These are phyloP conservation scores for Monilinia vaccinii-corymbosi DNA, from an alignment of 2,329 filamentous ascomycete species.

Conservation along the genomic window DNA sequence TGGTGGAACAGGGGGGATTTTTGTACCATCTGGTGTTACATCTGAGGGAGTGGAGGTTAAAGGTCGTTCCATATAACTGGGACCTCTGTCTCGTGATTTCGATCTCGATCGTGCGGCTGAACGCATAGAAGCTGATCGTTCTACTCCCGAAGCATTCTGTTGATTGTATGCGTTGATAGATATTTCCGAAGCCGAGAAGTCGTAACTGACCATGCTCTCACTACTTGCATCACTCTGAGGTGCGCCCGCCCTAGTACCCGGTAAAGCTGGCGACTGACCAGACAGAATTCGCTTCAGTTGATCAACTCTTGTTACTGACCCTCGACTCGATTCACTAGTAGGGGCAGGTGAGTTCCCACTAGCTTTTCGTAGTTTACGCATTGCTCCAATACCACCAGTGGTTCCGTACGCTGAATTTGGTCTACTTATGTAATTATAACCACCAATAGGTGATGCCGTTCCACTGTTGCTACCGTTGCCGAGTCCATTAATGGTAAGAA, in stretches of 20 bases:
- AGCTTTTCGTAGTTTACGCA: slow-evolving; percentile 42
- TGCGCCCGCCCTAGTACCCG: slow-evolving; percentile 32
- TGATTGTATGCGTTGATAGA: slow-evolving; percentile 41
- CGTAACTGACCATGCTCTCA: slow-evolving; percentile 65
- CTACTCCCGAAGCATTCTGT: slow-evolving; percentile 13
- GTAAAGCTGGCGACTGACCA: slow-evolving; percentile 36
- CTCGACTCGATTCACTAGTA: slow-evolving; percentile 36
- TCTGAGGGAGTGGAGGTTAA: slow-evolving; percentile 20
- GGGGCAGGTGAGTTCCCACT: slow-evolving; percentile 42
- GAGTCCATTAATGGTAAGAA: slow-evolving; percentile 49
- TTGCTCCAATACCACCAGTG: slow-evolving; percentile 29
- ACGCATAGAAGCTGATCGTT: slow-evolving; percentile 23
- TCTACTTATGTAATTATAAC: slow-evolving; percentile 19
- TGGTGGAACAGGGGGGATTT: slow-evolving; percentile 28
- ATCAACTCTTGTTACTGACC: slow-evolving; percentile 50
- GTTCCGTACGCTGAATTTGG: slow-evolving; percentile 27
- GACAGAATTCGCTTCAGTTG: slow-evolving; percentile 54
- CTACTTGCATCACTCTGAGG: slow-evolving; percentile 45
- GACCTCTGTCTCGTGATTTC: slow-evolving; percentile 26
- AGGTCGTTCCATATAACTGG: slow-evolving; percentile 18
- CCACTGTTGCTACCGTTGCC: slow-evolving; percentile 33
- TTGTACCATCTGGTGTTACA: slow-evolving; percentile 17
- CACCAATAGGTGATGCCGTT: slow-evolving; percentile 37
- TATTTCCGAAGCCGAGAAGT: slow-evolving; percentile 56
- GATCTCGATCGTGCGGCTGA: slow-evolving; percentile 23